Percentiles rank a stretch among this genome's conserved stretches.
phyloP scores from a whole-genome alignment of 2,329 filamentous ascomycete genomes.

The Trichoderma harzianum region DNA sequence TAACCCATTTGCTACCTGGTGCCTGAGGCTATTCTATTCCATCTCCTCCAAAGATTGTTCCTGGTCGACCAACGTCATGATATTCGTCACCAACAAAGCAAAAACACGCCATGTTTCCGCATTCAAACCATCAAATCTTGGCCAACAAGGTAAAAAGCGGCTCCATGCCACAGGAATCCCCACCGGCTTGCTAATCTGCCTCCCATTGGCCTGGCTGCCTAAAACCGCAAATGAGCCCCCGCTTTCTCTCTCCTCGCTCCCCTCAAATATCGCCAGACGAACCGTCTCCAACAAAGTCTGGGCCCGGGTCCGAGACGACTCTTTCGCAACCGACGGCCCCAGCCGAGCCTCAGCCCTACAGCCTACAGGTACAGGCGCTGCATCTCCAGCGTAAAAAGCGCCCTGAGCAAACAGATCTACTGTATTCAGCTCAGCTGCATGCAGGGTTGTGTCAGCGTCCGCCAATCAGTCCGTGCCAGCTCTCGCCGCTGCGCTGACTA shows the following conservation, averaged over 20 bases:
- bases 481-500: background rate
- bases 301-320: constrained; percentile 11
- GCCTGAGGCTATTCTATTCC: background rate
- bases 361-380: background rate
- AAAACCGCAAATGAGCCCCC: background rate
- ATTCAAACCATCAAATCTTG: background rate
- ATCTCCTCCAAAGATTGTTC: background rate
- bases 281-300: constrained; percentile 1
- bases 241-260: background rate
- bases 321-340: constrained; percentile 2
- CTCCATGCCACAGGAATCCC: background rate
- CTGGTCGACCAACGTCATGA: background rate
- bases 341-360: constrained; percentile 12
- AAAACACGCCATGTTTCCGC: background rate
- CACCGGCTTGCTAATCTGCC: background rate
- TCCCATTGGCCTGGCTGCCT: background rate
- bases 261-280: constrained; percentile 1
- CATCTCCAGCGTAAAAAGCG: background rate
- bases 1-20: background rate
- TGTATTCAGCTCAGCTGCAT: background rate
- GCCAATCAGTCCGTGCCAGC: constrained; percentile 9
- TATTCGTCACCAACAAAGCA: background rate
- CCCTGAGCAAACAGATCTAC: background rate
- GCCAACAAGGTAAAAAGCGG: background rate
- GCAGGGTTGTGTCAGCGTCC: constrained; percentile 7